phyloP scores from a whole-genome alignment of 1,284 basidiomycete genomes.

The Thecaphora thlaspeos region DNA sequence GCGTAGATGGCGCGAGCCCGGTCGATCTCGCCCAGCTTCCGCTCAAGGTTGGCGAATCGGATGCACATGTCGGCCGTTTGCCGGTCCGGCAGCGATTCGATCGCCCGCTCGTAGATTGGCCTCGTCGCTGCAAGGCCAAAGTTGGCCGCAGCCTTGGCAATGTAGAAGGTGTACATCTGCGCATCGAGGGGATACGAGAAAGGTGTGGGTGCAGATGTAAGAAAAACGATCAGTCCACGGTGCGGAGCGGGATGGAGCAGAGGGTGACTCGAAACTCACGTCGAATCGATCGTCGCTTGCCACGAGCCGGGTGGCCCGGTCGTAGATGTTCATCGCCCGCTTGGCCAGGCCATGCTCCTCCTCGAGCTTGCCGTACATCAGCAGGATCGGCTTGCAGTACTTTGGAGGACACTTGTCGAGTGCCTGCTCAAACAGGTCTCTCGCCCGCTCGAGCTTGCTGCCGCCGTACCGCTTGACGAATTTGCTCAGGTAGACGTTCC shows the following conservation, averaged over 20 bases:
- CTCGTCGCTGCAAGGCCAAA: conserved; percentile 94
- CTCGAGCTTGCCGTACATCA: conserved; percentile 92
- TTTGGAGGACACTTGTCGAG: conserved; percentile 93
- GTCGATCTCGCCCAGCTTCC: conserved; percentile 98
- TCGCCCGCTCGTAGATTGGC: conserved; percentile 93
- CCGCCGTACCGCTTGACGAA: conserved; percentile 96
- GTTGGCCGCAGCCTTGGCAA: conserved; percentile 88
- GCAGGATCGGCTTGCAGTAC: conserved; percentile 88
- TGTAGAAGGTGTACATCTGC: conserved; percentile 94
- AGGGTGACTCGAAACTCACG: no score
- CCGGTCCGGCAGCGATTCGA: conserved; percentile 85
- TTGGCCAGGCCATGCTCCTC: conserved; percentile 94
- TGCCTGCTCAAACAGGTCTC: conserved; percentile 97
- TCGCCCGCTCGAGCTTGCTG: conserved; percentile 85
- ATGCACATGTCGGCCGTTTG: conserved; percentile 98
- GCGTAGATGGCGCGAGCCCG: conserved; percentile 93
- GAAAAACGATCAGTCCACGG: no score
- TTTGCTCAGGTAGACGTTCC: conserved; percentile 98
- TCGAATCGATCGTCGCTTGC: conserved; percentile 90
- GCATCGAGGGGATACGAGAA: no score
- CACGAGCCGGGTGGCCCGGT: conserved; percentile 83
- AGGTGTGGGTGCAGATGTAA: no score
- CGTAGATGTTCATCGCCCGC: conserved; percentile 92
- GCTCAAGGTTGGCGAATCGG: conserved; percentile 90
- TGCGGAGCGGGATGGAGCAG: no score